Conservation (phyloP, 2,329 filamentous ascomycete species). For the Phialemoniopsis sp. region DNA sequence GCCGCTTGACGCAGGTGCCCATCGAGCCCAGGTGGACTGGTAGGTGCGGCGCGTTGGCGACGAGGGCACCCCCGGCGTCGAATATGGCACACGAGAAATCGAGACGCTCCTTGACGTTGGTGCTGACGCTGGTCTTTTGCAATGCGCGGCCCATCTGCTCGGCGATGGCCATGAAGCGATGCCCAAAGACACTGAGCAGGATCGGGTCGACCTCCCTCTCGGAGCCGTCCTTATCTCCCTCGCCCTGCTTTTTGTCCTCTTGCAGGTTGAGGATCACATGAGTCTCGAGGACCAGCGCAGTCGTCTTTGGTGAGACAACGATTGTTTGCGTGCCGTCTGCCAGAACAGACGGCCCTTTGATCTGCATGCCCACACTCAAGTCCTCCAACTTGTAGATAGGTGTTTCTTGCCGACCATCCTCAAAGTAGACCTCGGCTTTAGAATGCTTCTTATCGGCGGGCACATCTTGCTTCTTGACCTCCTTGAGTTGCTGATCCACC, state of each 20-base stretch:
- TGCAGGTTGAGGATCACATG: slow-evolving; percentile 86
- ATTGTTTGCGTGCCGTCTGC: slow-evolving; percentile 90
- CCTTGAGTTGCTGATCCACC: slow-evolving; percentile 77
- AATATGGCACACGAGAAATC: slow-evolving; percentile 84
- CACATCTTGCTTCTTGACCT: slow-evolving; percentile 56
- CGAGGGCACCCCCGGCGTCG: slow-evolving; percentile 69
- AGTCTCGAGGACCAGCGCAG: slow-evolving; percentile 74
- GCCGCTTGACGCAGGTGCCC: slow-evolving; percentile 78
- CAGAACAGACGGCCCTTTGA: slow-evolving; percentile 79
- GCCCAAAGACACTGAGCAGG: slow-evolving; percentile 73
- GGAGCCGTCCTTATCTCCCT: slow-evolving; percentile 21
- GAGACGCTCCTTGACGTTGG: slow-evolving; percentile 76
- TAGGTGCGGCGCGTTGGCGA: slow-evolving; percentile 76
- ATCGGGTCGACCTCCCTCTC: slow-evolving; percentile 65
- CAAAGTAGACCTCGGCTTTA: slow-evolving; percentile 75
- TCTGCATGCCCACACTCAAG: slow-evolving; percentile 65
- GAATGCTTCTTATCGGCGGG: slow-evolving; percentile 58
- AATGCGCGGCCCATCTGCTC: slow-evolving; percentile 79
- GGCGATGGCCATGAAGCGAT: slow-evolving; percentile 81
- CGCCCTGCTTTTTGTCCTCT: slow-evolving; percentile 36
- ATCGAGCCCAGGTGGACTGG: slow-evolving; percentile 80
- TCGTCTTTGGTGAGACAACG: slow-evolving; percentile 75
- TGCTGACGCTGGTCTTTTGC: slow-evolving; percentile 76
- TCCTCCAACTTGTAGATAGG: slow-evolving; percentile 80
- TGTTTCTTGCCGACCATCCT: slow-evolving; percentile 72